These are phyloP conservation scores for Butyriboletus regius DNA, from an alignment of 1,284 basidiomycete genomes.

Conservation along the genomic window DNA sequence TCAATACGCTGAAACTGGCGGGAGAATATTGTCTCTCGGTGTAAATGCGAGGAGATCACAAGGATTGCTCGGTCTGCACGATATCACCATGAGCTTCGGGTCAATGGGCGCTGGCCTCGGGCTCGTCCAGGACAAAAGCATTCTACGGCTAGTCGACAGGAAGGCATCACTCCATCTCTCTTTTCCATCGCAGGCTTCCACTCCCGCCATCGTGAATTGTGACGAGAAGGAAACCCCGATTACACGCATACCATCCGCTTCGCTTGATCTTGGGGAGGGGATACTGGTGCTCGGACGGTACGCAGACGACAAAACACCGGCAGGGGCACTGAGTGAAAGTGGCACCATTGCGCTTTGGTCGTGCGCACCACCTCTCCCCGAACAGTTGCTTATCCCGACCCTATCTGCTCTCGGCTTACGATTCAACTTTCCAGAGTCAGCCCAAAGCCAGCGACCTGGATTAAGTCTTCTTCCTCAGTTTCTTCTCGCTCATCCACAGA, in stretches of 20 bases:
- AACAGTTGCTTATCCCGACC: constrained; percentile 17
- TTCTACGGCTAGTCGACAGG: constrained; percentile 23
- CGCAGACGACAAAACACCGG: constrained; percentile 11
- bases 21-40: constrained; percentile 61
- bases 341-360: constrained; percentile 28
- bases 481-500: constrained; percentile 22
- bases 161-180: constrained; percentile 24
- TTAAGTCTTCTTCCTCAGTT: constrained; percentile 24
- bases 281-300: constrained; percentile 18
- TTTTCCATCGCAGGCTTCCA: constrained; percentile 18
- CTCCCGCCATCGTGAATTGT: constrained; percentile 7
- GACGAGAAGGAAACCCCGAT: constrained; percentile 7
- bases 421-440: neutral
- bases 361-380: constrained; percentile 24
- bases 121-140: constrained; percentile 17
- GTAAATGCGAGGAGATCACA: constrained; percentile 36
- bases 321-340: constrained; percentile 25
- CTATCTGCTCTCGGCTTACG: constrained; percentile 25
- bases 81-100: constrained; percentile 6
- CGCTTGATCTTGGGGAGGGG: constrained; percentile 15
- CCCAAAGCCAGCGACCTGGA: neutral
- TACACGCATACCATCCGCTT: constrained; percentile 10
- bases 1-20: constrained; percentile 63
- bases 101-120: constrained; percentile 11
- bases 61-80: constrained; percentile 19